These are phyloP conservation scores for Fusarium ramigenum DNA, from an alignment of 2,329 filamentous ascomycete species.

Conservation along the genomic window DNA sequence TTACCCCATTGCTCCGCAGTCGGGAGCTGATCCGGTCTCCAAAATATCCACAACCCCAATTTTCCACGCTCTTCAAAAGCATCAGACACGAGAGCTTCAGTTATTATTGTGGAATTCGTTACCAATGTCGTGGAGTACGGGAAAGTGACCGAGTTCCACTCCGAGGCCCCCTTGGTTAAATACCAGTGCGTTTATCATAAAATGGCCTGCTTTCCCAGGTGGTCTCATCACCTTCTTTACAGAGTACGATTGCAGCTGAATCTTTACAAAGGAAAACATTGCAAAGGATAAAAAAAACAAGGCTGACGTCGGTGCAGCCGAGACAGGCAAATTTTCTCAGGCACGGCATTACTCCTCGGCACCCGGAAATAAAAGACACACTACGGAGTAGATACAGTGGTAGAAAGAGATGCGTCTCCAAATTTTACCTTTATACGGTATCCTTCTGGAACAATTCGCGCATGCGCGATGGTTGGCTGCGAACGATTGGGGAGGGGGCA, in stretches of 20 bases:
- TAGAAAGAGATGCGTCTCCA: not conserved
- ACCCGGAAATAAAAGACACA: not conserved
- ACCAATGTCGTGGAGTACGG: not conserved
- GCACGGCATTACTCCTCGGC: not conserved
- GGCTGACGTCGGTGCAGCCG: constrained; percentile 1
- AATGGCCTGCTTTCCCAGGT: not conserved
- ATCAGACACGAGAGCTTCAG: not conserved
- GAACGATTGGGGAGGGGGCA: not conserved
- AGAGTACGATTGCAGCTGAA: not conserved
- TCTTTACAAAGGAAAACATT: not conserved
- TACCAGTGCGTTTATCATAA: not conserved
- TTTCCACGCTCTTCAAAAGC: not conserved
- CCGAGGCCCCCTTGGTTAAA: constrained; percentile 4
- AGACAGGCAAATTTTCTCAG: not conserved
- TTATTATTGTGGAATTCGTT: constrained; percentile 12
- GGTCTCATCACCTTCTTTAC: not conserved
- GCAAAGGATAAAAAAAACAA: not conserved
- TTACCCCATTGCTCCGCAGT: constrained; percentile 24
- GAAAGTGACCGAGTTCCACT: constrained; percentile 1
- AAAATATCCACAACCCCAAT: constrained; percentile 16
- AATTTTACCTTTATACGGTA: not conserved
- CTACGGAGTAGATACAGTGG: too few relatives aligned
- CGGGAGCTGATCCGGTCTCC: constrained; percentile 16
- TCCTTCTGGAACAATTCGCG: constrained; percentile 17
- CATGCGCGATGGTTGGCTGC: not conserved